Conservation (phyloP, 148 eudicot genomes). For the Fallopia convolvulus region DNA sequence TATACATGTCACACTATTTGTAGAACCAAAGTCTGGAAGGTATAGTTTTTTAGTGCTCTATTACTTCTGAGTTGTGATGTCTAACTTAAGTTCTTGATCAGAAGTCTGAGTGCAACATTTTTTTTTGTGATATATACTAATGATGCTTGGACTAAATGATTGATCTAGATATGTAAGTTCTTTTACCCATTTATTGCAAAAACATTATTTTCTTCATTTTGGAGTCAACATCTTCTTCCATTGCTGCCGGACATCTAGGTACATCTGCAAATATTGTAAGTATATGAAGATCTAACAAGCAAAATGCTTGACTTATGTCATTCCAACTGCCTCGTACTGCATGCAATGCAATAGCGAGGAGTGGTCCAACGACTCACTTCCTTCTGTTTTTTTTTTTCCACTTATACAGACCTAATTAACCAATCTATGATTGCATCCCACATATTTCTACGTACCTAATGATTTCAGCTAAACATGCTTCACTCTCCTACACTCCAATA, state of each 20-base stretch:
- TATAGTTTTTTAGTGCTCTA: not conserved
- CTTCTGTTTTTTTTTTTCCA: not conserved
- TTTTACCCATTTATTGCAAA: too few relatives aligned
- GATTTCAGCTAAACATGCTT: not conserved
- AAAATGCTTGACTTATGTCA: not conserved
- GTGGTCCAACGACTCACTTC: not conserved
- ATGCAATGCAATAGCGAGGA: not conserved
- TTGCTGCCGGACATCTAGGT: not conserved
- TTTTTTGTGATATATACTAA: not conserved
- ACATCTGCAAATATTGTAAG: not conserved
- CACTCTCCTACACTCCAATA: not conserved
- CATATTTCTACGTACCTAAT: not conserved
- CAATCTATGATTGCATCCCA: not conserved
- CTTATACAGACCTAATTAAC: not conserved
- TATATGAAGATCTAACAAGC: not conserved
- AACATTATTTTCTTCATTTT: not conserved
- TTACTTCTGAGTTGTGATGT: not conserved
- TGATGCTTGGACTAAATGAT: not conserved
- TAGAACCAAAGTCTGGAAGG: not conserved
- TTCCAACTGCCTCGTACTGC: not conserved
- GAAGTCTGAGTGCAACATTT: not conserved
- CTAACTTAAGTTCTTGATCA: not conserved
- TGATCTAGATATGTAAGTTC: too few relatives aligned
- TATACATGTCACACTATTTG: not conserved
- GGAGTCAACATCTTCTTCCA: not conserved